A percentile compares a stretch with the other conserved stretches of the same genome.
These are phyloP conservation scores for Cenchrus americanus DNA, from an alignment of 176 grass and related monocot species.

Conservation along the genomic window DNA sequence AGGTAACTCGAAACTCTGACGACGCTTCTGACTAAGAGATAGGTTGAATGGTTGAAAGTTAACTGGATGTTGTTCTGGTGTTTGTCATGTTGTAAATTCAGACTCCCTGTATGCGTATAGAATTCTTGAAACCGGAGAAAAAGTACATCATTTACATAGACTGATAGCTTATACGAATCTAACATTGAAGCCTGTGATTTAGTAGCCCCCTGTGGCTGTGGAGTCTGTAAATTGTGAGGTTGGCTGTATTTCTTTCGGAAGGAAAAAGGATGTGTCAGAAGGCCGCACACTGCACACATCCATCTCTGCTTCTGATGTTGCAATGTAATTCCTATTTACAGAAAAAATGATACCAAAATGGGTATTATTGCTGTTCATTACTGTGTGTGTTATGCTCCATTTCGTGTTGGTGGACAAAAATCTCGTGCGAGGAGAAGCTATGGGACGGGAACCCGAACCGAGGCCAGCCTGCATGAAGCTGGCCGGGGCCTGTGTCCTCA, in stretches of 20 bases:
- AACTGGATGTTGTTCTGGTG: not conserved
- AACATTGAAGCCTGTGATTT: not conserved
- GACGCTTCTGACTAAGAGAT: not conserved
- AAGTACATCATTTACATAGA: not conserved
- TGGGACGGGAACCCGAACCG: too few species aligned
- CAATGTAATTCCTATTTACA: not conserved
- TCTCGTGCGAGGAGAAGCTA: too few species aligned
- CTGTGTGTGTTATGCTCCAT: too few species aligned
- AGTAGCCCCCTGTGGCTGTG: not conserved
- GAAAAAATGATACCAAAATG: not conserved
- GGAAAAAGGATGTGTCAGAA: not conserved
- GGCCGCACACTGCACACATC: too few species aligned
- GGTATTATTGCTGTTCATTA: not conserved
- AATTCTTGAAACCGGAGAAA: constrained; percentile 1
- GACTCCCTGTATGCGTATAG: constrained; percentile 9
- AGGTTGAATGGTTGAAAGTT: constrained; percentile 9
- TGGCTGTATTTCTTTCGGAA: not conserved
- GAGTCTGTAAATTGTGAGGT: constrained; percentile 16
- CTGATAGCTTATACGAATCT: not conserved
- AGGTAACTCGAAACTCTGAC: not conserved
- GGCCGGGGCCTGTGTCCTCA: too few species aligned
- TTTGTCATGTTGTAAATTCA: constrained; percentile 49
- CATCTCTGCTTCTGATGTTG: not conserved
- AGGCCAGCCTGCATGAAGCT: too few species aligned
- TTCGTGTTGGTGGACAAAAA: too few species aligned